phyloP scores from a whole-genome alignment of 768 basidiomycete species.

The Leccinum boreale region DNA sequence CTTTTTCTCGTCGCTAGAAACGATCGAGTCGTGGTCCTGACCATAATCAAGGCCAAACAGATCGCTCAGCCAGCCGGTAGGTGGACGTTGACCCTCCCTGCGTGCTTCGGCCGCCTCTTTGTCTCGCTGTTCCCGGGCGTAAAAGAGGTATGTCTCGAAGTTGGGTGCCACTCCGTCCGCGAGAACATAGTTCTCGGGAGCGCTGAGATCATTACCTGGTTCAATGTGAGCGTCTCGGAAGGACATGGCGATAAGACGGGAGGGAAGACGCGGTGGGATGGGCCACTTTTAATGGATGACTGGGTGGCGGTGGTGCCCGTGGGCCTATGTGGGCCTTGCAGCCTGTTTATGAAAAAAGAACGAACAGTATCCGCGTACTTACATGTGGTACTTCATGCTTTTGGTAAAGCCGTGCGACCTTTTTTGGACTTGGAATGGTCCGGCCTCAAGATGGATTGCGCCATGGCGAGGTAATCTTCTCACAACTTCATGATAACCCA shows the following conservation, averaged over 20 bases:
- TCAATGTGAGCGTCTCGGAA: conserved; percentile 4
- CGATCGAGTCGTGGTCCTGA: conserved; percentile 30
- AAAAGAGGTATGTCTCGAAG: conserved; percentile 32
- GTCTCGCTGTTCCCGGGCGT: conserved; percentile 29
- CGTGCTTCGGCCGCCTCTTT: conserved; percentile 24
- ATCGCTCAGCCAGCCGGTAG: conserved; percentile 16
- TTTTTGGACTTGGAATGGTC: neutral
- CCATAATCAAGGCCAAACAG: conserved; percentile 22
- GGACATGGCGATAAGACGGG: conserved; percentile 16
- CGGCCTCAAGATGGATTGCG: neutral
- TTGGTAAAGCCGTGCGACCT: neutral
- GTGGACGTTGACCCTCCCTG: conserved; percentile 5
- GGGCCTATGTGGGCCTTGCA: neutral
- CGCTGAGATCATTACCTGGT: neutral
- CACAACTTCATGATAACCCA: neutral
- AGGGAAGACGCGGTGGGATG: neutral
- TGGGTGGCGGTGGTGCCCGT: neutral
- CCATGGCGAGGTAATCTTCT: neutral
- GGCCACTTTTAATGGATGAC: conserved; percentile 1
- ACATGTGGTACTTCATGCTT: neutral
- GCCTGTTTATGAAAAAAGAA: neutral
- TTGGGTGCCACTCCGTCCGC: conserved; percentile 25
- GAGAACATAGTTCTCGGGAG: conserved; percentile 19
- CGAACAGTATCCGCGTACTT: too few species aligned
- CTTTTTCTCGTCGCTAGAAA: conserved; percentile 28